Evolutionary conservation across 495 filamentous ascomycete species (phyloP).

Genomic region (Podospora australis): DNA sequence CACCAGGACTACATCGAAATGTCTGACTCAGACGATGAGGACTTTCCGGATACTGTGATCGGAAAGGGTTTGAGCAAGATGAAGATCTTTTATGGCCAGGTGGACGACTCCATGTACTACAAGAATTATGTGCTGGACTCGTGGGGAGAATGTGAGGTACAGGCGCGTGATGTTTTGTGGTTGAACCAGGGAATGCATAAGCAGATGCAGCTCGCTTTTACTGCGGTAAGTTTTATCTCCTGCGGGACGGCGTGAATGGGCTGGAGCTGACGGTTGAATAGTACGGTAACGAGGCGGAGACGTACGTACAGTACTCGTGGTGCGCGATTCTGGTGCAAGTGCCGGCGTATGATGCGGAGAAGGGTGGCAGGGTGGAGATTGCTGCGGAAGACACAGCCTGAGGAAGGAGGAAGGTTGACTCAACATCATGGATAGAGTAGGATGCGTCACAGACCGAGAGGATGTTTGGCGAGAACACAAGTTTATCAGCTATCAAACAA

Average conservation of each 20-base stretch:
- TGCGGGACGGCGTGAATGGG: no score
- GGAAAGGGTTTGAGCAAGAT: no score
- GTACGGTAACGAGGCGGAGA: neutral
- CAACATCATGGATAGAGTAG: no score
- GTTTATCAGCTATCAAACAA: no score
- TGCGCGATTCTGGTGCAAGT: neutral
- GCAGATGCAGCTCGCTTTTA: neutral
- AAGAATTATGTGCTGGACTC: neutral
- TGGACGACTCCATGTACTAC: no score
- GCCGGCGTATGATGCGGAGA: neutral
- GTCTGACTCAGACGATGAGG: neutral
- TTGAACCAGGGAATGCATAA: neutral
- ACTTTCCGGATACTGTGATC: no score
- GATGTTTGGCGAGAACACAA: no score
- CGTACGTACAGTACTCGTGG: neutral
- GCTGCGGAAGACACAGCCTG: no score
- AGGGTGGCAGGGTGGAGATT: neutral
- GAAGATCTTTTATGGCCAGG: neutral
- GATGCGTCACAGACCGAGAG: no score
- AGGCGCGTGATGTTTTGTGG: neutral
- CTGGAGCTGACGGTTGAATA: neutral
- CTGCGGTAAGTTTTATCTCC: neutral
- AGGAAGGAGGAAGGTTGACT: no score
- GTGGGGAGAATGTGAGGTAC: neutral
- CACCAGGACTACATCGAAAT: neutral